A percentile compares a stretch with the other conserved stretches of the same genome.
Evolutionary conservation across 371 early-diverging fungal species (phyloP).

Genomic region (Zychaea mexicana): DNA sequence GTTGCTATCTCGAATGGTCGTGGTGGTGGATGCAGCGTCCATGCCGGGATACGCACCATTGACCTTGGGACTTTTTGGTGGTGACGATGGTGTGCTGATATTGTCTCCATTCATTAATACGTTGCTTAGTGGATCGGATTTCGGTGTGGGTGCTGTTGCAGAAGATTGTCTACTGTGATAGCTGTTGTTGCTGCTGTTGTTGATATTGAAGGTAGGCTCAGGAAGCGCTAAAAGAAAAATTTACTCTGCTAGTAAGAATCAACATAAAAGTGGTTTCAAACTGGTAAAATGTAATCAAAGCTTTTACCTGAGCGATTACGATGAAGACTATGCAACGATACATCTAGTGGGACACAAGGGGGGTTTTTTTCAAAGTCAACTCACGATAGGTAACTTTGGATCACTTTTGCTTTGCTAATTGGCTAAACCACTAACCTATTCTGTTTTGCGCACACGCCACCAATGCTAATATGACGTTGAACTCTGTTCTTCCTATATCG

Average conservation of each 20-base stretch:
- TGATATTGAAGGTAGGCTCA: background rate
- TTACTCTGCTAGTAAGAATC: too few relatives aligned
- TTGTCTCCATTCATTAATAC: background rate
- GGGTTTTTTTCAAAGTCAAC: too few relatives aligned
- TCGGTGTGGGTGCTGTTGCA: background rate
- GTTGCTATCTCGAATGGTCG: too few relatives aligned
- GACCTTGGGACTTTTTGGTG: background rate
- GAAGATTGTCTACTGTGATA: background rate
- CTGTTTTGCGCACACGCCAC: constrained; percentile 80
- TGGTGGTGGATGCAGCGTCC: background rate
- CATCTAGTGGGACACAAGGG: constrained; percentile 18
- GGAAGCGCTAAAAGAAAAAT: constrained; percentile 8
- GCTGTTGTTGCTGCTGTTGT: constrained; percentile 7
- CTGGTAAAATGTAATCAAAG: constrained; percentile 5
- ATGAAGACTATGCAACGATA: constrained; percentile 26
- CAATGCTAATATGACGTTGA: constrained; percentile 73
- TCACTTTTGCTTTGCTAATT: background rate
- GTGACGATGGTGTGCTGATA: background rate
- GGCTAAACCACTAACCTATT: constrained; percentile 51
- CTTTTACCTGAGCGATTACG: constrained; percentile 20
- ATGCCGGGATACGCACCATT: constrained; percentile 13
- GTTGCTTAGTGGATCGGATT: constrained; percentile 7
- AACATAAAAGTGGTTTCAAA: background rate
- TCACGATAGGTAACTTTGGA: too few relatives aligned
- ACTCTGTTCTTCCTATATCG: constrained; percentile 65